Base-by-base conservation (phyloP, 2,329 filamentous ascomycete species). In the Arthroderma sp. region DNA sequence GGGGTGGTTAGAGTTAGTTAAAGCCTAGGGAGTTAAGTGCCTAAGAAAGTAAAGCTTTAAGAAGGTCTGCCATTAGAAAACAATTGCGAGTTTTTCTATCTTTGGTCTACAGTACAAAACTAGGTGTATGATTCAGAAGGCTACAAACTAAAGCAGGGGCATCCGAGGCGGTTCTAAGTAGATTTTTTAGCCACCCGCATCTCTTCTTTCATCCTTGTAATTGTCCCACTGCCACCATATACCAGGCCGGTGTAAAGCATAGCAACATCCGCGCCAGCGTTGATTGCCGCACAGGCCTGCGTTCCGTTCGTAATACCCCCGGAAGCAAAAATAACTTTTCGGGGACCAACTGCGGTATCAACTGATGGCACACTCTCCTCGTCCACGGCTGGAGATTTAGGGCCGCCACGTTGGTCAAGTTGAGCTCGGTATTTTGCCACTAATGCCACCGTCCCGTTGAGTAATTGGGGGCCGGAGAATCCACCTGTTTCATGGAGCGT, bases 231-330 rank as follows among this genome's bases (percentile, higher is more conserved):
- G 44, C 82, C 82, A 15, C 81, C 80, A 63, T 83, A 85, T 53
- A 82, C 79, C 63, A 87, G 71, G 3, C 81, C 86, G 0, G 93
- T 98, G 71, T 97, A 97, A 55, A 95, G 79, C 83, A 95, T 93
- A 1, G 89, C 90, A 13, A 94, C 84, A 64, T 86, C 91, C 0
- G 93, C 93, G 7, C 93, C 93, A 0, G 91, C 90, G 63, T 94
- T 87, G 53, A 97, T 77, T 5, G 91, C 82, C 72, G 87, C 79
- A 13, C 88, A 75, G 7, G 89, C 94, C 73, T 97, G 86, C 61
- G 86, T 79, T 3, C 93, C 93, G 62, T 86, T 91, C 1, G 87
- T 93, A 67, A 98, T 91, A 17, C 93, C 93, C 0, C 93, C 93
- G 0, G 89, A 93, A 0, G 91, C 91, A 68, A 97, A 97, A 60